phyloP scores from a whole-genome alignment of 768 basidiomycete species.

The Trametopsis cervina region DNA sequence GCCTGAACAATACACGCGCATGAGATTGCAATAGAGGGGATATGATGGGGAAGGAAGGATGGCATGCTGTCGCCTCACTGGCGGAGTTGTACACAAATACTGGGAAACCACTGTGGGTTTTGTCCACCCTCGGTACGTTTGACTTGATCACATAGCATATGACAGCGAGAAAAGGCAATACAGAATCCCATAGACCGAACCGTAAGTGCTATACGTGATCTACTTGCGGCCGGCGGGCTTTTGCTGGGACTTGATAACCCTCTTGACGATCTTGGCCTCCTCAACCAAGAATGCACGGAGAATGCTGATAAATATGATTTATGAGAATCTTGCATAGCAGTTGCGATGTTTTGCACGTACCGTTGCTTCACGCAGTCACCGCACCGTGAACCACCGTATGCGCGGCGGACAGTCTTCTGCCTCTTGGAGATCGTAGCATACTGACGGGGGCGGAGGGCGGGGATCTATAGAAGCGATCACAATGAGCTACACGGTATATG shows the following conservation, averaged over 20 bases:
- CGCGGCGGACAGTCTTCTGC: slow-evolving; percentile 91
- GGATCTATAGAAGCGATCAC: slow-evolving; percentile 46
- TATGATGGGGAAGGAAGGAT: slow-evolving; percentile 9
- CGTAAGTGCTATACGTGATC: not conserved
- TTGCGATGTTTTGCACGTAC: slow-evolving; percentile 36
- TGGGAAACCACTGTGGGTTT: not conserved
- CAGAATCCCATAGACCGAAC: slow-evolving; percentile 1
- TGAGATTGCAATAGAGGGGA: slow-evolving; percentile 15
- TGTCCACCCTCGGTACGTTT: slow-evolving; percentile 6
- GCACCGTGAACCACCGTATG: slow-evolving; percentile 97
- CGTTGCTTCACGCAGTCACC: slow-evolving; percentile 93
- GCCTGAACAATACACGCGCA: slow-evolving; percentile 26
- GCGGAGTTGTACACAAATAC: slow-evolving; percentile 4
- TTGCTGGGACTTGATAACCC: slow-evolving; percentile 92
- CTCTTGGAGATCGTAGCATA: slow-evolving; percentile 97
- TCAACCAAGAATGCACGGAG: slow-evolving; percentile 98
- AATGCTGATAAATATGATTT: slow-evolving; percentile 50
- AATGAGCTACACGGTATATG: slow-evolving; percentile 4
- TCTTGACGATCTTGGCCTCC: slow-evolving; percentile 99
- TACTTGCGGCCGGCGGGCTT: slow-evolving; percentile 29
- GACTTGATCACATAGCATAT: not conserved
- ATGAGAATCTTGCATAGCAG: slow-evolving; percentile 4
- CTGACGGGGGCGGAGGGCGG: slow-evolving; percentile 91
- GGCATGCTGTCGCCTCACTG: slow-evolving; percentile 20
- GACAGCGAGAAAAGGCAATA: not conserved